Percentiles rank a stretch among this genome's conserved stretches.
Evolutionary conservation across 768 basidiomycete genomes (phyloP).

Genomic region (Serendipita sp.): DNA sequence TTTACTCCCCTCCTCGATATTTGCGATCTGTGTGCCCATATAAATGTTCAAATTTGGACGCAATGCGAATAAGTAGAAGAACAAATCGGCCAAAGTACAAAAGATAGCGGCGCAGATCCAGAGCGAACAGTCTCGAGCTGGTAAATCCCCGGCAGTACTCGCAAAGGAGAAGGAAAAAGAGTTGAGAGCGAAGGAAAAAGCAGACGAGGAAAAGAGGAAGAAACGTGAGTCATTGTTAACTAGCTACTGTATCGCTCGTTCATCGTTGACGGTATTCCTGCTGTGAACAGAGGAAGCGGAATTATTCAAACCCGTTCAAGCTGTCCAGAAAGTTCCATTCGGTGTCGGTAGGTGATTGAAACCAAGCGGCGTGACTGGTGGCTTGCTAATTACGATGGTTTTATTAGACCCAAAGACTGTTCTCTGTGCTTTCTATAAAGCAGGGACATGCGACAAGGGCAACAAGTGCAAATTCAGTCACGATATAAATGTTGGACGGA

Average conservation of each 20-base stretch:
- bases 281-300: constrained; percentile 48
- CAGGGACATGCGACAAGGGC: constrained; percentile 86
- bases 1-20: background rate
- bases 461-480: constrained; percentile 95
- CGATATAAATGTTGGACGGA: constrained; percentile 72
- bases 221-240: constrained; percentile 21
- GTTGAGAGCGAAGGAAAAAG: constrained; percentile 53
- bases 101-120: constrained; percentile 67
- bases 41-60: background rate
- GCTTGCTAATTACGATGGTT: background rate
- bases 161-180: constrained; percentile 81
- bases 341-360: constrained; percentile 39
- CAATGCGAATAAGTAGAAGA: constrained; percentile 43
- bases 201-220: constrained; percentile 64
- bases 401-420: constrained; percentile 78
- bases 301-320: constrained; percentile 60
- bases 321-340: constrained; percentile 70
- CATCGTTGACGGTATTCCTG: constrained; percentile 14
- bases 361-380: background rate
- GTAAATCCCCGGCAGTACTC: constrained; percentile 63
- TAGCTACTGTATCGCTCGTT: constrained; percentile 11
- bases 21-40: background rate
- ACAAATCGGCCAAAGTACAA: constrained; percentile 87
- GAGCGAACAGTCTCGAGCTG: constrained; percentile 51
- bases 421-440: constrained; percentile 83